Percentiles rank a stretch among this genome's conserved stretches.
These are phyloP conservation scores for Rusavskia elegans DNA, from an alignment of 495 filamentous ascomycete species.

Conservation along the genomic window DNA sequence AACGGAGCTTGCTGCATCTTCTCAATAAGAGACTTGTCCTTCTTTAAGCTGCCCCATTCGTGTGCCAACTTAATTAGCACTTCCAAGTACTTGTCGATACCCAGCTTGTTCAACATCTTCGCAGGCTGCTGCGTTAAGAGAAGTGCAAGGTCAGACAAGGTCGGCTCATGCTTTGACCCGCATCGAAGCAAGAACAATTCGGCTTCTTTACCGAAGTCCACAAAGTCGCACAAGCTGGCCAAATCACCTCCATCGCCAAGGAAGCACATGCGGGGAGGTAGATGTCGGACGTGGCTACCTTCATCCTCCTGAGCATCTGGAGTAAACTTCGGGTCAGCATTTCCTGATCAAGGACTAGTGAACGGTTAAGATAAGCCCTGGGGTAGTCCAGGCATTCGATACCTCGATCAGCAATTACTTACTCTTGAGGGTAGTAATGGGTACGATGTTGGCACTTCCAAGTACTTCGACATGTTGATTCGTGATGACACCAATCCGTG, in stretches of 20 bases:
- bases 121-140: slow-evolving; percentile 67
- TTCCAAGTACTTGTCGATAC: slow-evolving; percentile 66
- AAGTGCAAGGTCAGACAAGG: slow-evolving; percentile 63
- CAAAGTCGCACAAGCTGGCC: slow-evolving; percentile 87
- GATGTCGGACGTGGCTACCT: slow-evolving; percentile 22
- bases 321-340: too few relatives aligned
- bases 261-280: slow-evolving; percentile 58
- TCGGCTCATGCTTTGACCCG: slow-evolving; percentile 83
- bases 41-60: slow-evolving; percentile 48
- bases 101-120: slow-evolving; percentile 57
- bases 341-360: too few relatives aligned
- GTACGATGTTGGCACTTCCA: slow-evolving; percentile 50
- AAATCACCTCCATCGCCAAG: slow-evolving; percentile 60
- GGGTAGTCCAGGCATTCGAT: too few relatives aligned
- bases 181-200: slow-evolving; percentile 76
- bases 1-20: slow-evolving; percentile 63
- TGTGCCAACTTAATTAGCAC: slow-evolving; percentile 65
- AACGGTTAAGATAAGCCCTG: too few relatives aligned
- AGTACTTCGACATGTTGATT: slow-evolving; percentile 41
- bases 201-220: slow-evolving; percentile 76
- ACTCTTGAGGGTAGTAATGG: slow-evolving; percentile 28
- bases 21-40: slow-evolving; percentile 58
- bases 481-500: slow-evolving; percentile 53
- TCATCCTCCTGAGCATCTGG: neutral
- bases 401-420: too few relatives aligned